Percentiles rank a stretch among this genome's conserved stretches.
phyloP scores from a whole-genome alignment of 2,329 filamentous ascomycete species.

The Paraphaeosphaeria sporulosa region DNA sequence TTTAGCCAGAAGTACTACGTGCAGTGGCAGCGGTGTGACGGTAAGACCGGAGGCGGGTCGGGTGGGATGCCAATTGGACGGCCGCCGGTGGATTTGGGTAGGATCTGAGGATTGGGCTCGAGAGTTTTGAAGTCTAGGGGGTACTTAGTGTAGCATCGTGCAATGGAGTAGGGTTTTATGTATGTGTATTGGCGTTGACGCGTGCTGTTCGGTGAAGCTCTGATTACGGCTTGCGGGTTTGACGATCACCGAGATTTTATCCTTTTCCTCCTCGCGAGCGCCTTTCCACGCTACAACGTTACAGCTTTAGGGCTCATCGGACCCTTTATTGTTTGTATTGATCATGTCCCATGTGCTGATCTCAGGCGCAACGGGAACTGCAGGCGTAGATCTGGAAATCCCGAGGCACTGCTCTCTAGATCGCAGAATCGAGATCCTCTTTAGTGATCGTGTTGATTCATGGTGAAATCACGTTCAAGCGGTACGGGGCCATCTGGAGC shows the following conservation, averaged over 20 bases:
- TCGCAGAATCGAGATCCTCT: background rate
- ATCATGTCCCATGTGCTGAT: too few relatives aligned
- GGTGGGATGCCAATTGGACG: conserved; percentile 1
- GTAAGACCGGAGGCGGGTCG: conserved; percentile 3
- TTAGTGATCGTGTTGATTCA: background rate
- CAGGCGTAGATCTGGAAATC: too few relatives aligned
- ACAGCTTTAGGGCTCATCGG: too few relatives aligned
- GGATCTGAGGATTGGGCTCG: background rate
- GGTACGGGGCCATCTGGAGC: too few relatives aligned
- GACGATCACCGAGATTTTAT: too few relatives aligned
- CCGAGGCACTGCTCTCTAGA: too few relatives aligned
- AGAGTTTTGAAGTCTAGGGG: background rate
- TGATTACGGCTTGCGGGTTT: too few relatives aligned
- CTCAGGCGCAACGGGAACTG: too few relatives aligned
- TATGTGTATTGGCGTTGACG: background rate
- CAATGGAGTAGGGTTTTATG: too few relatives aligned
- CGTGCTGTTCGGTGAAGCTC: background rate
- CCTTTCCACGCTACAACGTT: too few relatives aligned
- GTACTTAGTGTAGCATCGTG: background rate
- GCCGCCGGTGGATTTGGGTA: background rate
- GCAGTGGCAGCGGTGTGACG: conserved; percentile 45
- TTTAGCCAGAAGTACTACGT: conserved; percentile 46
- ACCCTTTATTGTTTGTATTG: too few relatives aligned
- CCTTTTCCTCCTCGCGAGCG: too few relatives aligned
- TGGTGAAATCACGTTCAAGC: background rate